Evolutionary conservation across 2,329 filamentous ascomycete species (phyloP), one percentile per base, ranked within the genome.

Genomic region (Simplicillium aogashimaense): DNA sequence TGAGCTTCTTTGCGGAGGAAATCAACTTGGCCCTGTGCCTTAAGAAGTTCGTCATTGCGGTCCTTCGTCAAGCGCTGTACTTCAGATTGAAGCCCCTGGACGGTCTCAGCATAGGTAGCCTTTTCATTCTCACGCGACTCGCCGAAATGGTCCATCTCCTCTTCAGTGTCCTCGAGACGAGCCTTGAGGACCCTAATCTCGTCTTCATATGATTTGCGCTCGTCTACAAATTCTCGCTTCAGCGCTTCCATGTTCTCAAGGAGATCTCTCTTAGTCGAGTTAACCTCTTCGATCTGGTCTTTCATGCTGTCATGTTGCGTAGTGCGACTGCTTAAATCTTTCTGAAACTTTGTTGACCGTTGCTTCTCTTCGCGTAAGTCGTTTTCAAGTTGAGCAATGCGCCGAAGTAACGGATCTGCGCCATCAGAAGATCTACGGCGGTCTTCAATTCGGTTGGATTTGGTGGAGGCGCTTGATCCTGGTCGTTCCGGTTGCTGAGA

Each of bases 191-290:
- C 74, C 50, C 80, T 82, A 42, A 92, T 80, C 56, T 97, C 89
- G 13, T 77, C 71, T 50, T 95, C 86, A 1, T 97, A 69, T 9
- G 81, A 83, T 53, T 84, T 86, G 31, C 92, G 78, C 59, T 97
- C 90, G 37, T 81, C 79, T 29, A 84, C 71, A 50, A 95, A 95
- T 53, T 97, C 92, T 18, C 78, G 79, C 60, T 95, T 87, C 48
- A 94, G 76, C 11, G 89, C 83, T 55, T 97, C 88, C 66, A 98
- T 86, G 54, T 98, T 98, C 48, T 86, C 83, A 63, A 98, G 79
- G 9, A 98, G 76, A 58, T 97, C 92, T 51, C 85, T 84, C 60
- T 98, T 98, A 1, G 85, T 95, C 3, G 86, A 89, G 50, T 92
- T 86, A 6, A 78, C 86, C 58, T 97, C 90, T 47, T 92, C 79